A percentile compares a stretch with the other conserved stretches of the same genome.
Evolutionary conservation across 305 asterid species (phyloP).

Genomic region (Andrographis paniculata): DNA sequence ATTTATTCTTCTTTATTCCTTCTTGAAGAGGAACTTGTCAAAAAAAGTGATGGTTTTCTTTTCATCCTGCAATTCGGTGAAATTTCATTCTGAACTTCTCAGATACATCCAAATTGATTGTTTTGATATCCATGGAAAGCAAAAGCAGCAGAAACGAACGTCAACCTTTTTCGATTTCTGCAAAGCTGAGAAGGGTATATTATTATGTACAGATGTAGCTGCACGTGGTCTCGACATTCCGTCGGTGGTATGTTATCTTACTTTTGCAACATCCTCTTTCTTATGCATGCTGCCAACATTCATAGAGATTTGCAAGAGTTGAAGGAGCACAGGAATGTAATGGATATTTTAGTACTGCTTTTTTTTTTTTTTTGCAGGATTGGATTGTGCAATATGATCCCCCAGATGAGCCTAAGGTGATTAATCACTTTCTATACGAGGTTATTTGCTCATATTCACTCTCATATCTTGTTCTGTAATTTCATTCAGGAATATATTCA

Average conservation of each 20-base stretch:
- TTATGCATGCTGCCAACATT: too few relatives aligned
- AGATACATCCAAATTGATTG: conserved; percentile 66
- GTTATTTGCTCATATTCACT: conserved; percentile 8
- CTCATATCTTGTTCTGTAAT: conserved; percentile 2
- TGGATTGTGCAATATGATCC: conserved; percentile 99
- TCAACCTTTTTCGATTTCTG: conserved; percentile 75
- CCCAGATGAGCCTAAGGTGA: conserved; percentile 95
- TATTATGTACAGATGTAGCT: conserved; percentile 92
- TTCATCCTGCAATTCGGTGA: conserved; percentile 84
- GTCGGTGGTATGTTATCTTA: conserved; percentile 59
- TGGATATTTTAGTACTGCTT: conserved; percentile 1
- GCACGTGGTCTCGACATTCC: conserved; percentile 99
- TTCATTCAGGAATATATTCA: conserved; percentile 76
- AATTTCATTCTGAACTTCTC: conserved; percentile 78
- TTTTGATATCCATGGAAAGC: conserved; percentile 76
- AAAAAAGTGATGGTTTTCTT: conserved; percentile 99
- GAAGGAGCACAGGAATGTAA: background rate
- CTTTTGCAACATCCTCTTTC: background rate
- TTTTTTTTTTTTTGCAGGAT: conserved; percentile 40
- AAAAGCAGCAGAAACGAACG: conserved; percentile 85
- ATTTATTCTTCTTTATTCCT: conserved; percentile 79
- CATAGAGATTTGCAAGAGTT: too few relatives aligned
- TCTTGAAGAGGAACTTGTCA: conserved; percentile 67
- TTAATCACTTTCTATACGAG: conserved; percentile 4
- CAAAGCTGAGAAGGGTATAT: conserved; percentile 77